Base-by-base conservation (phyloP, 1,284 basidiomycete genomes). In the Naganishia liquefaciens region DNA sequence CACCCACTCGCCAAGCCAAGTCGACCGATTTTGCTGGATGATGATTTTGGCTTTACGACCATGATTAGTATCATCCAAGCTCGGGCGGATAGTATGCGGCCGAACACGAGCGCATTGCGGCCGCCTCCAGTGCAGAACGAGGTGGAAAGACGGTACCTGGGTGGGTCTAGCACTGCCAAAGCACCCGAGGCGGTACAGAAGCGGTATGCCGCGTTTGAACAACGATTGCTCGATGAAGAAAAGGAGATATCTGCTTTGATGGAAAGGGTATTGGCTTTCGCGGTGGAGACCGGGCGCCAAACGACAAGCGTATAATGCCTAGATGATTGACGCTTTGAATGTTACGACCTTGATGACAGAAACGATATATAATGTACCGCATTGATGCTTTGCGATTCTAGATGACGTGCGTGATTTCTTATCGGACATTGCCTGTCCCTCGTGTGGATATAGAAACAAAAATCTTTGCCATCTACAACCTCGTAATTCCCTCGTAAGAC, bases 1-100 rank as follows among this genome's bases (percentile, higher is more conserved):
- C 63, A 58, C 33, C 62, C 33, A 33, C 55, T 57, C 23, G 62
- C 64, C 73, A 37, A 70, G 66, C 73, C 74, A 5, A 53, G 68
- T 25, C 42, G 67, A 21, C 80, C 84, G 10, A 76, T 86, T 30
- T 77, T 89, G 49, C 86, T 88, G 27, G 84, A 84, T 68, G 87
- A 91, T 72, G 90, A 93, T 75, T 93, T 93, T 77, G 92, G 91
- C 1, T 80, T 93, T 44, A 81, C 85, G 15, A 60, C 27, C 3
- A 57, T 94, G 87, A 83, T 93, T 81, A 86, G 89, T 11, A 82
- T 93, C 54, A 91, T 94, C 65, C 85, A 90, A 72, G 83, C 85
- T 42, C 83, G 84, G 39, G 87, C 86, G 39, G 74, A 80, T 47
- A 76, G 80, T 64, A 70, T 70, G 67, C 71, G 65, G 37, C 68